Base-by-base conservation (phyloP, 1,284 basidiomycete species). In the Cutaneotrichosporon sp. region DNA sequence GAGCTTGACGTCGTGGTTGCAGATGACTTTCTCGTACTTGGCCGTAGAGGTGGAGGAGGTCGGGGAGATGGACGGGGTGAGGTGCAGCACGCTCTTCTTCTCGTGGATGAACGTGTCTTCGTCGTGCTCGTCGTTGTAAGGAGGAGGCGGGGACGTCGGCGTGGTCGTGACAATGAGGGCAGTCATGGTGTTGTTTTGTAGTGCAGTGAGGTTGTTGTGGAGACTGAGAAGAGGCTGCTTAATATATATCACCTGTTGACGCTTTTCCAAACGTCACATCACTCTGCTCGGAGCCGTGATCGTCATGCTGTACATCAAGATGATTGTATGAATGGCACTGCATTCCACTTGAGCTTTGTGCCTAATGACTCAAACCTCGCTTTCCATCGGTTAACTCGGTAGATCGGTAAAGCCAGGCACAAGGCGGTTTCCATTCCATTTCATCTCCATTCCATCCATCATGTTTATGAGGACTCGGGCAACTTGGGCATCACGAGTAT, bases 21-120 rank as follows among this genome's bases (percentile, higher is more conserved):
- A 21, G 21, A n/a, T 36, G 31, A 34, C 51, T 14, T 52, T 52
- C 31, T 56, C 55, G 38, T 42, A 40, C n/a, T 56, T 21, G 34
- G 31, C 26, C 32, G 30, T 11, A 1, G 53, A 14, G 34, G 32
- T 22, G 5, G 34, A 31, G 9, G 32, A 38, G 18, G 53, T 8
- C 4, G 42, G 18, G 3, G 42, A 21, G 42, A 18, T n/a, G 42
- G 42, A 7, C 18, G 42, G 4, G 18, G 42, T 46, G 18, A 7
- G 30, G 30, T 32, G 30, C 11, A 53, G 22, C 22, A 18, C 31
- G 8, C 8, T 18, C 32, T 56, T 38, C 53, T 56, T n/a, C 9
- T 56, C 53, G 32, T 36, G 31, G 52, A n/a, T 16, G 52, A 55
- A 8, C 4, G 30, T 13, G 16, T 32, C 13, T 7, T 32, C 6